A percentile compares a stretch with the other conserved stretches of the same genome.
phyloP scores from a whole-genome alignment of 305 asterid species.

The Fraxinus xanthoxyloides region DNA sequence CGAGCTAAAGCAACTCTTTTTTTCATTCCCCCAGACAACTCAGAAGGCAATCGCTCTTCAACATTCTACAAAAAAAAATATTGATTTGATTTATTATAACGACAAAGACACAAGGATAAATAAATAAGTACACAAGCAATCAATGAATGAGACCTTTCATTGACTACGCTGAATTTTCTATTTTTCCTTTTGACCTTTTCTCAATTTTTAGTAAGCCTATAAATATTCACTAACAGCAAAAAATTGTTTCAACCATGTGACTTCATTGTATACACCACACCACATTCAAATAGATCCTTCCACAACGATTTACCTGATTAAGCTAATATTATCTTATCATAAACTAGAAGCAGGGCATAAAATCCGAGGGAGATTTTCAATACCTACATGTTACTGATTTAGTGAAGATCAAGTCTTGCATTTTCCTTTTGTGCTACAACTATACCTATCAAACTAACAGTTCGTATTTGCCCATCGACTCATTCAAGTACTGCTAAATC shows the following conservation, averaged over 20 bases:
- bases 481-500: background rate
- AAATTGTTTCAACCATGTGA: background rate
- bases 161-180: background rate
- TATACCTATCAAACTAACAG: background rate
- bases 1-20: conserved; percentile 98
- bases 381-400: background rate
- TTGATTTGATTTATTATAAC: conserved; percentile 14
- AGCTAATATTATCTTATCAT: conserved; percentile 1
- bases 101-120: background rate
- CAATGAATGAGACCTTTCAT: conserved; percentile 24
- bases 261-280: background rate
- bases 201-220: background rate
- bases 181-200: background rate
- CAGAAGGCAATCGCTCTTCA: conserved; percentile 92
- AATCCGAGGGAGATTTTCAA: background rate
- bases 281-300: background rate
- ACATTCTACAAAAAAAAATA: conserved; percentile 61
- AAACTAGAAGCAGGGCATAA: background rate
- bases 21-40: conserved; percentile 99
- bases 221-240: background rate
- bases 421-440: background rate
- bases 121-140: conserved; percentile 5
- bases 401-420: background rate
- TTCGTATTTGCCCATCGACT: background rate
- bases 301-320: background rate